A percentile compares a stretch with the other conserved stretches of the same genome.
phyloP scores from a whole-genome alignment of 306 rosid genomes.

The Prunus mume region DNA sequence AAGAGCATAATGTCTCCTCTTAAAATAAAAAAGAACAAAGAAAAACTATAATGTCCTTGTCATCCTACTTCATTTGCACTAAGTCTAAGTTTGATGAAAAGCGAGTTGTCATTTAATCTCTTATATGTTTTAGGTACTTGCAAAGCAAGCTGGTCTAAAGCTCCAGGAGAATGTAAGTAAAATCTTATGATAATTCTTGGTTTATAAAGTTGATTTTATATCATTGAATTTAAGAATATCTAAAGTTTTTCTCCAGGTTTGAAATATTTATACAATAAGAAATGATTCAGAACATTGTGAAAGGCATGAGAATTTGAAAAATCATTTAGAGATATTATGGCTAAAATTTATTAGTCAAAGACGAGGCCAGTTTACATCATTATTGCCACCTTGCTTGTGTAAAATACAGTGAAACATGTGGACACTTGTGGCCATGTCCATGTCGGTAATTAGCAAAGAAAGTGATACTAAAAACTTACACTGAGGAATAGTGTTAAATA shows the following conservation, averaged over 20 bases:
- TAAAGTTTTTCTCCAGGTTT: neutral
- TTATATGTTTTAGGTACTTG: constrained; percentile 62
- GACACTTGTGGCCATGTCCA: neutral
- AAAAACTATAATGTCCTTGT: neutral
- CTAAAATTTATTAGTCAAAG: neutral
- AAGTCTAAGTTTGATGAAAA: neutral
- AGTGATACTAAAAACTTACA: neutral
- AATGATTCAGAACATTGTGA: neutral
- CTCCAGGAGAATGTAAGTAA: constrained; percentile 73
- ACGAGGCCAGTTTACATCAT: neutral
- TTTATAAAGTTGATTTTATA: constrained; percentile 10
- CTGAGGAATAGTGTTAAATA: neutral
- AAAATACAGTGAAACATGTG: neutral
- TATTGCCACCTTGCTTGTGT: neutral
- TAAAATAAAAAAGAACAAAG: neutral
- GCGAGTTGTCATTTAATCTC: constrained; percentile 21
- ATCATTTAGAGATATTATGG: neutral
- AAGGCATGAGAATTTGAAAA: neutral
- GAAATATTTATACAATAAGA: constrained; percentile 9
- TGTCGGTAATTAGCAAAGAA: neutral
- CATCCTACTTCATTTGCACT: neutral
- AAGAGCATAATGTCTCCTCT: neutral
- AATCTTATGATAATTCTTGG: constrained; percentile 2
- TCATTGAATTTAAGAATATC: neutral
- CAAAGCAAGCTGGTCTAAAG: constrained; percentile 79